Percentiles rank a stretch among this genome's conserved stretches.
These are phyloP conservation scores for Sequoiadendron giganteum DNA, from an alignment of 75 land plant genomes.

Conservation along the genomic window DNA sequence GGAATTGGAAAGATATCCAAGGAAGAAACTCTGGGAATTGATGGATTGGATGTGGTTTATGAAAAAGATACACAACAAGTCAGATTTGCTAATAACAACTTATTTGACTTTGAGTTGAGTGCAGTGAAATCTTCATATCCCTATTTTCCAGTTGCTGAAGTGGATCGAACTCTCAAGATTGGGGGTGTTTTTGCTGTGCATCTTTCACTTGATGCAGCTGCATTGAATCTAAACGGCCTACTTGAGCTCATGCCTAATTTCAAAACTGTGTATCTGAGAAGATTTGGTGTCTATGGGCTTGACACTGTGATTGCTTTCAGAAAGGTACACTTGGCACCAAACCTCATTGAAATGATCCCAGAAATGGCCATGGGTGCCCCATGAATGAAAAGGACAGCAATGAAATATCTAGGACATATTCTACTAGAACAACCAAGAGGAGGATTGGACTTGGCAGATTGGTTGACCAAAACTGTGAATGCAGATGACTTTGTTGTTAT, in stretches of 20 bases:
- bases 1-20: conserved; percentile 15
- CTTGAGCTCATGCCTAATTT: conserved; percentile 24
- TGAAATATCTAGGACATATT: conserved; percentile 44
- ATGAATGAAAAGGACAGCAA: conserved; percentile 20
- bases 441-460: conserved; percentile 62
- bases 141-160: conserved; percentile 16
- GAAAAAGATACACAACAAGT: neutral
- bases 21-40: neutral
- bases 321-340: conserved; percentile 10
- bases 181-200: conserved; percentile 46
- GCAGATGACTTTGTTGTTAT: conserved; percentile 71
- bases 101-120: conserved; percentile 38
- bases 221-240: conserved; percentile 21
- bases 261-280: conserved; percentile 44
- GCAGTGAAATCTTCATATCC: conserved; percentile 16
- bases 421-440: conserved; percentile 56
- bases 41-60: neutral
- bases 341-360: neutral
- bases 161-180: conserved; percentile 42
- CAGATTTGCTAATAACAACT: conserved; percentile 8
- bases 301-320: conserved; percentile 40
- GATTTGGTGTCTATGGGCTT: conserved; percentile 27
- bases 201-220: conserved; percentile 15
- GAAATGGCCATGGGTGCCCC: conserved; percentile 5
- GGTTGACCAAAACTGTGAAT: conserved; percentile 52